Base-by-base conservation (phyloP, 2,329 filamentous ascomycete genomes). In the Periconia digitata region DNA sequence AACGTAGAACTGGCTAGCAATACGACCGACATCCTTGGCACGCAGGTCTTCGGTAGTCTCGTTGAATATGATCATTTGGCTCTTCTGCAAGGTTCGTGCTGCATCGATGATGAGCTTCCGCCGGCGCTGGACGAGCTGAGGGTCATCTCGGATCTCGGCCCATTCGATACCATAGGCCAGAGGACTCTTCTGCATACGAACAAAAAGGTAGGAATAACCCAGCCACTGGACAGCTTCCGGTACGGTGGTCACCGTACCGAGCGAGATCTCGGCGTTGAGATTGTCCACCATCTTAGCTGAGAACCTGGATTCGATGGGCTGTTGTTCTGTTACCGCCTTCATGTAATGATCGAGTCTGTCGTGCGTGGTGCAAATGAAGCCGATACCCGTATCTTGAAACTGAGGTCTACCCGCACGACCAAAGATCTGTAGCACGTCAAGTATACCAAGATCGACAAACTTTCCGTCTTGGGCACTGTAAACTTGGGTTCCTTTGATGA, bases 11-110 rank as follows among this genome's bases (percentile, higher is more conserved):
- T 99, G 92, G 70, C 92, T 97, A 15, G 94, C 94, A 68, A 99
- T 99, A 15, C 94, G 86, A 3, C 94, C 94, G 43, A 97, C 87
- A 62, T 99, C 92, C 70, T 99, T 99, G 51, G 91, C 89, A 50
- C 90, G 85, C 8, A 99, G 82, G 62, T 96, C 92, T 59, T 96
- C 92, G 0, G 92, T 99, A 16, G 79, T 83, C 65, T 97, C 94
- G 58, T 99, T 96, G 77, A 92, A 99, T 47, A 99, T 94, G 63
- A 99, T 94, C 95, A 99, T 99, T 72, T 99, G 94, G 59, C 90
- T 95, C 64, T 92, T 82, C 65, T 96, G 92, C 37, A 99, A 76
- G 5, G 90, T 89, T 37, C 86, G 81, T 0, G 94, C 94, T 20
- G 94, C 94, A 60, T 95, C 86, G 38, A 95, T 91, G 45, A 94